Conservation (phyloP, 2,329 filamentous ascomycete genomes). For the Botrytis galanthina region DNA sequence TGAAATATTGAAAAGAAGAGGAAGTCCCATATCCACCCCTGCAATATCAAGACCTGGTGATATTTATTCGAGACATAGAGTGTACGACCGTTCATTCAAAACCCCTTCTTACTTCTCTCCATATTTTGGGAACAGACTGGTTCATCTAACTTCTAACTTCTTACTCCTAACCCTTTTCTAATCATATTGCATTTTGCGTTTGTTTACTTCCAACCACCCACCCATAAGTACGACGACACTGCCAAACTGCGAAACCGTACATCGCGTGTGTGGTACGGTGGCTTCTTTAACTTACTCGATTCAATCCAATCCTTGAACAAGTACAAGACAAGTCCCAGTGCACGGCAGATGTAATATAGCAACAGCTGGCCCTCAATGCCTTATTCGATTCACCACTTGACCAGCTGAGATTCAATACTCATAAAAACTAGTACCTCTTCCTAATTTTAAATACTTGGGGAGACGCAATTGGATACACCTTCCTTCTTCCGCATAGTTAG, state of each 20-base stretch:
- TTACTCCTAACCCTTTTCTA: not conserved
- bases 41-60: slow-evolving; percentile 25
- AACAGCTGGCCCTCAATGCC: slow-evolving; percentile 17
- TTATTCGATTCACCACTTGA: slow-evolving; percentile 19
- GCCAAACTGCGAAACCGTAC: not conserved
- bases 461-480: slow-evolving; percentile 11
- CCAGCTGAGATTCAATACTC: slow-evolving; percentile 18
- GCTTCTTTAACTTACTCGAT: slow-evolving; percentile 9
- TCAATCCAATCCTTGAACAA: not conserved
- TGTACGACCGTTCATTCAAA: slow-evolving; percentile 21
- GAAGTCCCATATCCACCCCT: slow-evolving; percentile 21
- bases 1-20: slow-evolving; percentile 7
- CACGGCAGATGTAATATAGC: slow-evolving; percentile 14
- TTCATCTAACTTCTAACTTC: slow-evolving; percentile 4
- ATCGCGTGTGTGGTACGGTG: slow-evolving; percentile 17
- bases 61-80: slow-evolving; percentile 31
- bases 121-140: slow-evolving; percentile 12
- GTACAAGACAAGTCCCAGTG: not conserved
- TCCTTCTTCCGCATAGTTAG: slow-evolving; percentile 13
- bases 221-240: not conserved
- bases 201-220: slow-evolving; percentile 9
- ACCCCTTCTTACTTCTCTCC: slow-evolving; percentile 19
- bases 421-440: not conserved
- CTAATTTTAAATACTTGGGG: slow-evolving; percentile 8
- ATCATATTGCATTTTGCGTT: not conserved